These are phyloP conservation scores for Dipteronia dyeriana DNA, from an alignment of 345 rosid genomes.

Conservation along the genomic window DNA sequence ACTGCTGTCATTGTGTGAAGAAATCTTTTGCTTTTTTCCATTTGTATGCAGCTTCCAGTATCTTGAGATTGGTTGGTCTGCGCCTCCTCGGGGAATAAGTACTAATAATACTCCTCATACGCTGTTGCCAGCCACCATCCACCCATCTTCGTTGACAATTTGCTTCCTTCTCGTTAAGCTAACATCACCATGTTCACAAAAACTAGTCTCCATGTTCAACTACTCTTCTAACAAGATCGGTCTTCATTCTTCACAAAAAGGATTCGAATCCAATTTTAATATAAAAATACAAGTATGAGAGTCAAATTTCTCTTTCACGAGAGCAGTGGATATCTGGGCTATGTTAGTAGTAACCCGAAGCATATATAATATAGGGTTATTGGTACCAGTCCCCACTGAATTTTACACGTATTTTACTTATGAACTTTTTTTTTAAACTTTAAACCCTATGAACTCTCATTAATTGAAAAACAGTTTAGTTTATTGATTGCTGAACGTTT, in stretches of 20 bases:
- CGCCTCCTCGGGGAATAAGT: slow-evolving; percentile 80
- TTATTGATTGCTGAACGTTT: no score
- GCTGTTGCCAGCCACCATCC: slow-evolving; percentile 38
- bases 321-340: no score
- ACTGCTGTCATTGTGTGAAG: slow-evolving; percentile 40
- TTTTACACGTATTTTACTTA: no score
- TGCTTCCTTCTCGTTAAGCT: slow-evolving; percentile 55
- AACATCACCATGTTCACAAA: slow-evolving; percentile 68
- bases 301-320: no score
- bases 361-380: no score
- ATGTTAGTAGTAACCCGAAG: no score
- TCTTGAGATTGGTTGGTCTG: slow-evolving; percentile 69
- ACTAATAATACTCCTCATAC: slow-evolving; percentile 83
- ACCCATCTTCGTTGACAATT: slow-evolving; percentile 54
- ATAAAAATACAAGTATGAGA: no score
- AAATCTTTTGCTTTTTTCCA: slow-evolving; percentile 74
- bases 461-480: no score
- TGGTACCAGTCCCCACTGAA: no score
- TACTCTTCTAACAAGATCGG: slow-evolving; percentile 88
- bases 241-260: slow-evolving; percentile 55
- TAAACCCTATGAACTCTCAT: no score
- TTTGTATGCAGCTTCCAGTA: slow-evolving; percentile 72
- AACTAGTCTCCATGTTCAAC: slow-evolving; percentile 73
- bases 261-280: no score
- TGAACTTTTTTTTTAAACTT: no score